Percentiles rank a stretch among this genome's conserved stretches.
Evolutionary conservation across 441 rosid genomes (phyloP).

Genomic region (Viola pubescens): DNA sequence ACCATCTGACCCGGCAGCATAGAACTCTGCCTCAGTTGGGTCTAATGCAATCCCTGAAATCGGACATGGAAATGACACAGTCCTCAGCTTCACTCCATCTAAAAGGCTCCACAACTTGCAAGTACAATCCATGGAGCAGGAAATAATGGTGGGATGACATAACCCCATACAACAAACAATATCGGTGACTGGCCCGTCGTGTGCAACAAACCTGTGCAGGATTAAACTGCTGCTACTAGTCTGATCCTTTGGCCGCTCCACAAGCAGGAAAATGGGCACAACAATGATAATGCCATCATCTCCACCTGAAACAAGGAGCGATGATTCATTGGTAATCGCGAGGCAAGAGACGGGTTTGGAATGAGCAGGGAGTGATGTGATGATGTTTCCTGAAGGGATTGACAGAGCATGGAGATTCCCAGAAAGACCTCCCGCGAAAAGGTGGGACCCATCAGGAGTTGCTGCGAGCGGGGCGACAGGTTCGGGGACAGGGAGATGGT

Average conservation of each 20-base stretch:
- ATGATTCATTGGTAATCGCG: slow-evolving; percentile 25
- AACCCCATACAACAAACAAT: slow-evolving; percentile 16
- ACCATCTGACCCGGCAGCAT: slow-evolving; percentile 39
- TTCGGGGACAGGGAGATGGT: slow-evolving; percentile 36
- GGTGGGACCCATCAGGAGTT: slow-evolving; percentile 26
- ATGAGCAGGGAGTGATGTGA: slow-evolving; percentile 30
- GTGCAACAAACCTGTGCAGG: slow-evolving; percentile 25
- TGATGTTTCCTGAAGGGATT: slow-evolving; percentile 30
- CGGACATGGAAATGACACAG: slow-evolving; percentile 30
- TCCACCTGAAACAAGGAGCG: slow-evolving; percentile 35
- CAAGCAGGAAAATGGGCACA: slow-evolving; percentile 29
- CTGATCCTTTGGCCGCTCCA: slow-evolving; percentile 14
- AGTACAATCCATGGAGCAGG: slow-evolving; percentile 35
- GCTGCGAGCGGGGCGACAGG: slow-evolving; percentile 38
- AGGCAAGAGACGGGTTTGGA: slow-evolving; percentile 35
- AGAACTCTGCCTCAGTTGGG: slow-evolving; percentile 25
- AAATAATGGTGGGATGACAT: slow-evolving; percentile 14
- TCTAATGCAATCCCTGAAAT: slow-evolving; percentile 24
- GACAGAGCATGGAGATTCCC: slow-evolving; percentile 27
- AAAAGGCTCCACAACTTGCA: slow-evolving; percentile 31
- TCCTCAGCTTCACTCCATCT: slow-evolving; percentile 22
- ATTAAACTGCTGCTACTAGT: slow-evolving; percentile 1
- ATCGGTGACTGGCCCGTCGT: slow-evolving; percentile 32
- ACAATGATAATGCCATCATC: slow-evolving; percentile 32
- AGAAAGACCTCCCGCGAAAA: slow-evolving; percentile 40